phyloP scores from a whole-genome alignment of 495 filamentous ascomycete genomes.

The Patellaria atrata region DNA sequence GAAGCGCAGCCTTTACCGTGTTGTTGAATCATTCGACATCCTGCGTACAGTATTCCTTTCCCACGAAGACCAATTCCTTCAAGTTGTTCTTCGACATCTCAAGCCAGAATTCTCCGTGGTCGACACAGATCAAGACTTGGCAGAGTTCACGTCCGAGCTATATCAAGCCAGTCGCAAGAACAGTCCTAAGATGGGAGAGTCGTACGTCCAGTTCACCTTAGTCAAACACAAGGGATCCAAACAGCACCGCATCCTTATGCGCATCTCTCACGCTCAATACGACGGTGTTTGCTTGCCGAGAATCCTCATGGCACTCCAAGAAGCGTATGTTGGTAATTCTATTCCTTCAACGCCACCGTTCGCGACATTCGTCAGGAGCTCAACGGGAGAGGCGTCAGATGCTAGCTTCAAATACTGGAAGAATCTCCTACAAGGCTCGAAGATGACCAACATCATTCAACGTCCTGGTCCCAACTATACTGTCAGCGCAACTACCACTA shows the following conservation, averaged over 20 bases:
- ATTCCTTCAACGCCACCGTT: slow-evolving; percentile 13
- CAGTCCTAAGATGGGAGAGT: slow-evolving; percentile 11
- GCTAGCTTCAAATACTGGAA: no score
- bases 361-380: slow-evolving; percentile 12
- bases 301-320: slow-evolving; percentile 13
- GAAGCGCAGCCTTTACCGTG: slow-evolving; percentile 11
- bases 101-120: slow-evolving; percentile 12
- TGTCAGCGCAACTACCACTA: slow-evolving; percentile 6
- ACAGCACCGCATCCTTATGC: slow-evolving; percentile 15
- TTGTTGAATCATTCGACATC: slow-evolving; percentile 17
- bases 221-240: slow-evolving; percentile 16
- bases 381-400: slow-evolving; percentile 6
- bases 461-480: slow-evolving; percentile 16
- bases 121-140: slow-evolving; percentile 14
- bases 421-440: slow-evolving; percentile 14
- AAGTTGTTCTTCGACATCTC: slow-evolving; percentile 17
- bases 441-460: slow-evolving; percentile 19
- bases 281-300: slow-evolving; percentile 16
- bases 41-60: slow-evolving; percentile 18
- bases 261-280: slow-evolving; percentile 19
- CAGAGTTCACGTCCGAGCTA: slow-evolving; percentile 11
- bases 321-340: slow-evolving; percentile 14
- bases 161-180: slow-evolving; percentile 11
- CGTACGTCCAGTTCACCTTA: slow-evolving; percentile 15
- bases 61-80: slow-evolving; percentile 13